These are phyloP conservation scores for Flaveria bidentis DNA, from an alignment of 129 eudicot genomes.

Conservation along the genomic window DNA sequence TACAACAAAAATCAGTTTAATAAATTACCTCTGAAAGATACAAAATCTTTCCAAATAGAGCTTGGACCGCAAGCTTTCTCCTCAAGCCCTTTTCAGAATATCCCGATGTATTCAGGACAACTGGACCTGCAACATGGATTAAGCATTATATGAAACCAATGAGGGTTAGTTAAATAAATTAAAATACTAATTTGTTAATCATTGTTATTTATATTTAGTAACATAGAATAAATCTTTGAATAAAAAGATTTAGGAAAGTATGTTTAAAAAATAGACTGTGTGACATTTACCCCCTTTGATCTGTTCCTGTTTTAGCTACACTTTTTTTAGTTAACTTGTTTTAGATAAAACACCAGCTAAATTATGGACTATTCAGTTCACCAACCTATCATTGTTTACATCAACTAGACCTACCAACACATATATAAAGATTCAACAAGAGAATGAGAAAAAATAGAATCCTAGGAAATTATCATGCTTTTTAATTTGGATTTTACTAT, in stretches of 20 bases:
- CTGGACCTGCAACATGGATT: constrained; percentile 75
- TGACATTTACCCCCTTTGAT: not conserved
- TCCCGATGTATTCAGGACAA: constrained; percentile 90
- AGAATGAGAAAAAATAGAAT: not conserved
- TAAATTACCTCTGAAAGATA: constrained; percentile 90
- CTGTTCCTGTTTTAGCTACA: not conserved
- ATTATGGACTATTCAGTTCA: not conserved
- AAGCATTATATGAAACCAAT: constrained; percentile 26
- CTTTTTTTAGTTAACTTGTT: not conserved
- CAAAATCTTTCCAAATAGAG: constrained; percentile 89
- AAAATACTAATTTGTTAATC: not conserved
- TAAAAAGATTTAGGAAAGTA: not conserved
- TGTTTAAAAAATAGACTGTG: not conserved
- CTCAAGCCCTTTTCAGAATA: constrained; percentile 88
- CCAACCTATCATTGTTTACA: not conserved
- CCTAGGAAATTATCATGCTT: not conserved
- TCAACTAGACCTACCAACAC: not conserved
- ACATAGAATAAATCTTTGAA: not conserved
- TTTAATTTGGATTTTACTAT: not conserved
- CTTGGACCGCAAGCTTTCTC: constrained; percentile 96
- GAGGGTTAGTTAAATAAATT: not conserved
- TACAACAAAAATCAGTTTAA: not conserved
- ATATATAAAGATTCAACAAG: not conserved
- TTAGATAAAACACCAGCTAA: not conserved
- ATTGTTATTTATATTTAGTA: not conserved